Base-by-base conservation (phyloP, 148 eudicot genomes). In the Bassia scoparia region DNA sequence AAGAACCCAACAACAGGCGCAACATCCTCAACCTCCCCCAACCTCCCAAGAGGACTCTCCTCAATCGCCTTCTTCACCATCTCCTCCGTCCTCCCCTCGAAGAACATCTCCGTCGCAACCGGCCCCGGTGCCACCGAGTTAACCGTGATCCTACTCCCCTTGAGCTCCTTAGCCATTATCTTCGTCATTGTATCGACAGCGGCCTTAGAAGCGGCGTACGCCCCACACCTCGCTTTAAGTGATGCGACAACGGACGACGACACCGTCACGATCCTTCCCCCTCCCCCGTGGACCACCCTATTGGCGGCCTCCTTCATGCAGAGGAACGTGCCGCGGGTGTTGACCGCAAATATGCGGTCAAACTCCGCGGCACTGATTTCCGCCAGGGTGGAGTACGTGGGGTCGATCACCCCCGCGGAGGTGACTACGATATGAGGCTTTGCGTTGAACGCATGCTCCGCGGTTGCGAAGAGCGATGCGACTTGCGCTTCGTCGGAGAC, bases 151-250 rank as follows among this genome's bases (percentile, higher is more conserved):
- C 80, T 68, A 48, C 78, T 81, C 68, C 87, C 87, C 30, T 78
- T 84, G 33, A 84, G 7, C 76, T 84, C 87, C 82, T 81, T 84
- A n/a, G 87, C 84, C 58, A 84, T 48, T 9, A 84, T 78, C 82
- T 78, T 84, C 61, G 80, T 76, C 80, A 84, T 78, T 18, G 87
- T 74, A 53, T 84, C 87, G 34, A 83, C 86, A 8, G 86, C 86
- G 14, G 84, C 84, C 72, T 83, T 83, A 27, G 84, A 78, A 12
- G 87, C 84, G 29, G 81, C 74, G 44, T 84, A 84, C 1, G 79
- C 81, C 26, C 81, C 87, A 15, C 26, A 76, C 9, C 74, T 78
- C 30, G 80, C 72, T 46, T 18, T 53, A 8, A 69, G 74, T 14
- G 76, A 27, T 37, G 61, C 84, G 56, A 56, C 72, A 16, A 70